These are phyloP conservation scores for Bipolaris zeicola DNA, from an alignment of 2,329 filamentous ascomycete genomes.

Conservation along the genomic window DNA sequence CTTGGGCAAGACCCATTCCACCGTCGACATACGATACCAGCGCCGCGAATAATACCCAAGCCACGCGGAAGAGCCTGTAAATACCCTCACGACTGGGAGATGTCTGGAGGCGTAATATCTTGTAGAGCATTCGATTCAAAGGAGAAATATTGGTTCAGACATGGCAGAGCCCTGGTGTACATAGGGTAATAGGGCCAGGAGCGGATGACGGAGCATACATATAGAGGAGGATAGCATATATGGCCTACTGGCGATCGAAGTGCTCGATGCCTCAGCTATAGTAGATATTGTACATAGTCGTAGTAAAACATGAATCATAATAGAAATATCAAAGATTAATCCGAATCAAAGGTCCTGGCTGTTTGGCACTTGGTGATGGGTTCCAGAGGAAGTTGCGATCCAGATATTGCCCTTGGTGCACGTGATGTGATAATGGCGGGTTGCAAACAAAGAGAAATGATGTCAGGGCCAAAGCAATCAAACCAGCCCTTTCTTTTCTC, in stretches of 20 bases:
- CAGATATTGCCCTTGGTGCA: too few species aligned
- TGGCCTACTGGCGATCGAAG: slow-evolving; percentile 22
- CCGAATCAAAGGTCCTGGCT: not conserved
- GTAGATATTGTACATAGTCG: not conserved
- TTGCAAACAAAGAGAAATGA: too few species aligned
- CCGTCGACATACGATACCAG: not conserved
- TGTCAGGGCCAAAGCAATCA: too few species aligned
- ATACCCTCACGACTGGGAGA: not conserved
- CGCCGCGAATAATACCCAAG: not conserved
- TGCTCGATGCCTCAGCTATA: slow-evolving; percentile 18
- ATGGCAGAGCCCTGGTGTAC: not conserved
- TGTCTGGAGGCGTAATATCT: not conserved
- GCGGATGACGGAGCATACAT: not conserved
- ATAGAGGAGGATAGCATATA: not conserved
- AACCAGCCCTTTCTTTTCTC: too few species aligned
- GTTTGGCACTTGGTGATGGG: not conserved
- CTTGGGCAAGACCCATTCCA: not conserved
- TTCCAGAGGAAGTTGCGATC: too few species aligned
- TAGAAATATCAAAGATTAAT: not conserved
- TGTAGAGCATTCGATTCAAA: not conserved
- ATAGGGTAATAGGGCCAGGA: slow-evolving; percentile 1
- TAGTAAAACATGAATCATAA: not conserved
- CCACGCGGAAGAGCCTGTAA: not conserved
- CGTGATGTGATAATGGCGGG: too few species aligned
- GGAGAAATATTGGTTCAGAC: not conserved